Conservation (phyloP, 257 asterid genomes). For the Striga asiatica region DNA sequence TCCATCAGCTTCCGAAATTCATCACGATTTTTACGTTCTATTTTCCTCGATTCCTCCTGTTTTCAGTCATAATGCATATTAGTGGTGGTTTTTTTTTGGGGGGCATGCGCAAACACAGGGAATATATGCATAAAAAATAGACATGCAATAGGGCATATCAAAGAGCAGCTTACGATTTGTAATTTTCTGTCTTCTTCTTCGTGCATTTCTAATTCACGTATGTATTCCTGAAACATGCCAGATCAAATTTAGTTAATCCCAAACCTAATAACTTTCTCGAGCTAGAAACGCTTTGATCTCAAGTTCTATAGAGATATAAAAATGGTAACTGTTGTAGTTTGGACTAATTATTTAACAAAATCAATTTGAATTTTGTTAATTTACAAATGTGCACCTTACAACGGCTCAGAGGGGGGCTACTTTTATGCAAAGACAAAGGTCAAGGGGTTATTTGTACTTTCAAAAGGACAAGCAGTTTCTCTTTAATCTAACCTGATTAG, state of each 20-base stretch:
- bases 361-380: no score
- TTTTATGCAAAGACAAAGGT: no score
- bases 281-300: not conserved
- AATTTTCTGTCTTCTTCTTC: constrained; percentile 84
- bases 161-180: constrained; percentile 41
- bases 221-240: constrained; percentile 65
- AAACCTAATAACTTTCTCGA: not conserved
- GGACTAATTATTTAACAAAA: no score
- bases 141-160: not conserved
- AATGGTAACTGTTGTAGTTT: no score
- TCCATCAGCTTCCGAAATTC: constrained; percentile 94
- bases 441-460: no score
- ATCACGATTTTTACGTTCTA: constrained; percentile 89
- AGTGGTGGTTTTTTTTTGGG: no score
- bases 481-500: no score
- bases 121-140: not conserved
- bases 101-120: not conserved
- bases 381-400: no score
- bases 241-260: constrained; percentile 18
- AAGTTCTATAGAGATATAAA: not conserved
- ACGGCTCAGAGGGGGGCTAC: no score
- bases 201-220: constrained; percentile 75
- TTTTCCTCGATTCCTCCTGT: constrained; percentile 80
- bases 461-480: no score
- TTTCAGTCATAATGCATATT: constrained; percentile 10